Conservation (phyloP, 257 asterid species). For the Solanum pimpinellifolium region DNA sequence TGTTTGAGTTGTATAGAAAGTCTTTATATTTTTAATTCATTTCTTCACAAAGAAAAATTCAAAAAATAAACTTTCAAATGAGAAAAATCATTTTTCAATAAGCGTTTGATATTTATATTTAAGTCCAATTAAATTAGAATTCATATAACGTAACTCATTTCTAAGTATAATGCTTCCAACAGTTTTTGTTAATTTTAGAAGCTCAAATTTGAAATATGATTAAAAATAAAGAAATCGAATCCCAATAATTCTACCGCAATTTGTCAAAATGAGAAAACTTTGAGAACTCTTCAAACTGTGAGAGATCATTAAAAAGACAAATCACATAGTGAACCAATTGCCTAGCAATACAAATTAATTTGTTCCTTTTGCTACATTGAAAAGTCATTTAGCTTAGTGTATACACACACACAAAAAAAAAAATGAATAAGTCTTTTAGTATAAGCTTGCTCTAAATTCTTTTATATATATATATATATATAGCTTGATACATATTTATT, state of each 20-base stretch:
- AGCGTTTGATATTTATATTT: not conserved
- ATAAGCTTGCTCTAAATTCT: not conserved
- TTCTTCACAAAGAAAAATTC: not conserved
- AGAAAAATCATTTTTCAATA: not conserved
- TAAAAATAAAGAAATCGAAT: rapidly evolving
- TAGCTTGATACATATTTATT: not conserved
- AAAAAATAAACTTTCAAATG: not conserved
- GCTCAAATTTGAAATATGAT: not conserved
- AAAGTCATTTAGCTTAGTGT: not conserved
- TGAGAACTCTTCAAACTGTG: not conserved
- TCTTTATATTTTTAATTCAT: not conserved
- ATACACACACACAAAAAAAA: not conserved
- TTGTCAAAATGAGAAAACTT: not conserved
- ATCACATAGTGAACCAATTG: not conserved
- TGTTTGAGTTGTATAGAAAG: not conserved
- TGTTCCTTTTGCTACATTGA: not conserved
- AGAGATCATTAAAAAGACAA: not conserved
- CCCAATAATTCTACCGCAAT: not conserved
- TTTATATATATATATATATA: not conserved
- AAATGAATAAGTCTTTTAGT: not conserved
- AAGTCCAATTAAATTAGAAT: not conserved
- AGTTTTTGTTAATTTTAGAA: not conserved
- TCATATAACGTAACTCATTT: not conserved
- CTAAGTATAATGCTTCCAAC: not conserved
- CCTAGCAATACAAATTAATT: not conserved